Base-by-base conservation (phyloP, 2,329 filamentous ascomycete genomes). In the Scytalidium sp. region DNA sequence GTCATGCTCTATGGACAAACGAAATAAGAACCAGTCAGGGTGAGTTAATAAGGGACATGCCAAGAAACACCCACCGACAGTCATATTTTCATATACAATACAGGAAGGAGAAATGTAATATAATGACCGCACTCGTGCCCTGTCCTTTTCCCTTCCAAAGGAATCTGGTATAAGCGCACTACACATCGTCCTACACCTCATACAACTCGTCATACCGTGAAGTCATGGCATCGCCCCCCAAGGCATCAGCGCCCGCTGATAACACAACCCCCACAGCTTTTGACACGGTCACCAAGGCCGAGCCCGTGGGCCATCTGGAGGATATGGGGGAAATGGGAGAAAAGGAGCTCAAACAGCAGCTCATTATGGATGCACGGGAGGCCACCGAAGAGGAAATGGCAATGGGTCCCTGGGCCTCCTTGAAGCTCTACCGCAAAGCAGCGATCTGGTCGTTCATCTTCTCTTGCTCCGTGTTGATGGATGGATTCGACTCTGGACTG, bases 241-340 rank as follows among this genome's bases (percentile, higher is more conserved):
- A 5, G 32, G 32, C 32, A 36, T n/a, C 32, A 36, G 32, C 32
- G 32, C 32, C 32, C 17, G 32, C 32, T 36, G 32, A 36, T 36
- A 36, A 36, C 32, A n/a, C 13, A 10, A 36, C 13, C 15, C 17
- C 32, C 32, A 36, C 13, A 15, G 32, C 32, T 36, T 36, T n/a
- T 15, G 17, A 7, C 32, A 36, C 7, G 32, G 6, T n/a, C 15
- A 36, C 32, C 32, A 36, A 36, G 15, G 32, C 32, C 32, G 32
- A 47, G 87, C 86, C 61, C 69, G 87, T 55, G 89, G 85, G 1
- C 88, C 85, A 6, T 90, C 88, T 55, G 82, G 88, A 68, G 88
- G 88, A 70, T 84, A 87, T 61, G 89, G 86, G 75, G 90, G 85
- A 85, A 86, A 84, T 27, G 71, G 89, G n/a, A 87, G 87, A 17